Percentiles rank a stretch among this genome's conserved stretches.
phyloP scores from a whole-genome alignment of 2,329 filamentous ascomycete genomes.

The Microdochium nivale region DNA sequence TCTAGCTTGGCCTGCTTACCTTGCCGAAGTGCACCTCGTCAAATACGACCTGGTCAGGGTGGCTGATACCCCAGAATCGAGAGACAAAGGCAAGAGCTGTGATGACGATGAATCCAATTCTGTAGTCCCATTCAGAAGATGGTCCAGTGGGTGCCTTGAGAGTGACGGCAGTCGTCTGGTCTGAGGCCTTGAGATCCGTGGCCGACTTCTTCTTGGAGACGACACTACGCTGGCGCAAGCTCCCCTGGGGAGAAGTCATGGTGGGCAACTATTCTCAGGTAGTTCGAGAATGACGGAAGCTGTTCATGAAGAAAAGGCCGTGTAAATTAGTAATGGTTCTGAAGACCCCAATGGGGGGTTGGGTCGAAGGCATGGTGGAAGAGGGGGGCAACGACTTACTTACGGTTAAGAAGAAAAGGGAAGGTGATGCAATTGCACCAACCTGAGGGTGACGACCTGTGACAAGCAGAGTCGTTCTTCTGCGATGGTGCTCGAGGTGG shows the following conservation, averaged over 20 bases:
- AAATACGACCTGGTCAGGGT: constrained; percentile 95
- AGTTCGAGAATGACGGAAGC: neutral
- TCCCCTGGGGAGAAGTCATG: constrained; percentile 44
- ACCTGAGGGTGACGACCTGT: neutral
- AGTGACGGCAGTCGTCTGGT: constrained; percentile 41
- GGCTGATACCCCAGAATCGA: constrained; percentile 90
- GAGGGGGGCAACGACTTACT: neutral
- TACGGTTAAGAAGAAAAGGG: neutral
- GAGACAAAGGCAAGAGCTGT: constrained; percentile 82
- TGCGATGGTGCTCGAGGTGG: neutral
- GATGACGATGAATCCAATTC: constrained; percentile 66
- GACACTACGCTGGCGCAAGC: constrained; percentile 50
- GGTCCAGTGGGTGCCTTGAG: constrained; percentile 26
- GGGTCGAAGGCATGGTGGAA: neutral
- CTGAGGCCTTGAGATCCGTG: constrained; percentile 30
- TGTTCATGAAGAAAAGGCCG: neutral
- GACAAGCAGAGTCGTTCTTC: neutral
- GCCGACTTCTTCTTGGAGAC: constrained; percentile 35
- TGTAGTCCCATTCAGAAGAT: constrained; percentile 72
- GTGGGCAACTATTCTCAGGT: constrained; percentile 9
- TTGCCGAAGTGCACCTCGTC: constrained; percentile 99
- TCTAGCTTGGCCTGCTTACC: constrained; percentile 42
- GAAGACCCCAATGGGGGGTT: neutral
- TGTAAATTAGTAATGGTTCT: neutral
- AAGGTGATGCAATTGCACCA: neutral